Percentiles rank a stretch among this genome's conserved stretches.
These are phyloP conservation scores for Arthrinium phaeospermum DNA, from an alignment of 2,329 filamentous ascomycete species.

Conservation along the genomic window DNA sequence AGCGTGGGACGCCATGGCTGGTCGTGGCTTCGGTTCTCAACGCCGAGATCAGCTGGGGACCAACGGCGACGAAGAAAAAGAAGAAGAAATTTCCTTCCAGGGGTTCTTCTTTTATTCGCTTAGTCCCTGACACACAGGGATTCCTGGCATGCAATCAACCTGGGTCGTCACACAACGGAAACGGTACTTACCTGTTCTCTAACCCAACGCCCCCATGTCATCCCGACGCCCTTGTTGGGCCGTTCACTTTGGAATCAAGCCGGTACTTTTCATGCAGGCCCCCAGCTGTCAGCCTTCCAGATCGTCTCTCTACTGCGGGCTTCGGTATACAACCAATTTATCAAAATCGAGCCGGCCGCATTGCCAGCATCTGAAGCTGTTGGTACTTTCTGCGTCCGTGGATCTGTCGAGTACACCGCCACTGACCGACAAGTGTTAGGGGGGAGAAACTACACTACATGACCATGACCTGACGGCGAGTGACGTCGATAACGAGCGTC, in stretches of 20 bases:
- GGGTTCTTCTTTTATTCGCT: neutral
- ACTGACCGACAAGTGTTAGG: neutral
- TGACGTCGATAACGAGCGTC: neutral
- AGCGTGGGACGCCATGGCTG: neutral
- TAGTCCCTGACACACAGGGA: neutral
- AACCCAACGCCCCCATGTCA: neutral
- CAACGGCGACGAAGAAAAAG: neutral
- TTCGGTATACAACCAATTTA: neutral
- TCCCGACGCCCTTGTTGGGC: neutral
- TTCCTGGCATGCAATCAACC: neutral
- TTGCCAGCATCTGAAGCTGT: neutral
- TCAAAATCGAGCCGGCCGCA: neutral
- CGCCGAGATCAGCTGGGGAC: slow-evolving; percentile 5
- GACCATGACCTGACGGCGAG: neutral
- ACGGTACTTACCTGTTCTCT: neutral
- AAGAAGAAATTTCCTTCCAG: neutral
- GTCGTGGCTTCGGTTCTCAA: neutral
- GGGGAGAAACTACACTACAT: neutral
- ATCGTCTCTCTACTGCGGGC: neutral
- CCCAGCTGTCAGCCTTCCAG: neutral
- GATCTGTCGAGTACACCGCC: neutral
- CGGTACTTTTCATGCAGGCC: neutral
- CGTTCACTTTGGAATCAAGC: neutral
- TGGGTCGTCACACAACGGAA: neutral
- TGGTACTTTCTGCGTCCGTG: neutral